Percentiles rank a stretch among this genome's conserved stretches.
These are phyloP conservation scores for Sugiyamaella sp. DNA, from an alignment of 1,139 yeast species.

Conservation along the genomic window DNA sequence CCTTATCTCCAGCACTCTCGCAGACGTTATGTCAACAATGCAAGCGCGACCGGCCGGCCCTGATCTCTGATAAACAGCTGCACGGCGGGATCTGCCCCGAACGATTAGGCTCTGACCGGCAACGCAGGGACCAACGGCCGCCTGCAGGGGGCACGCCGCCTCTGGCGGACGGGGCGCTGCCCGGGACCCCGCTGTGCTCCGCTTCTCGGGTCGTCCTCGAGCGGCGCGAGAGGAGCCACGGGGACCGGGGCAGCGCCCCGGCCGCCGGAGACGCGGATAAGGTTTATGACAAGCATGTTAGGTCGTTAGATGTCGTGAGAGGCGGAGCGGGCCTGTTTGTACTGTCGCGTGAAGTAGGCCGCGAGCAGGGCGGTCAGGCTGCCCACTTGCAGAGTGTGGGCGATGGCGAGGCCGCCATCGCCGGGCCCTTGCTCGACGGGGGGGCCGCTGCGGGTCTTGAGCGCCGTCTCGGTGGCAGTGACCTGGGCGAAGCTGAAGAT, in stretches of 20 bases:
- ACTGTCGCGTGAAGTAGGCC: conserved; percentile 36
- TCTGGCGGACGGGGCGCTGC: not conserved
- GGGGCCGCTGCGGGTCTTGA: conserved; percentile 12
- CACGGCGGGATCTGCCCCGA: not conserved
- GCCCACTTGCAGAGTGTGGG: conserved; percentile 44
- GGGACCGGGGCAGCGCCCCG: conserved; percentile 1
- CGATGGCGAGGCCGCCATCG: conserved; percentile 45
- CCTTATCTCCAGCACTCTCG: not conserved
- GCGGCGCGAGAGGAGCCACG: not conserved
- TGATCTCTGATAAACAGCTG: not conserved
- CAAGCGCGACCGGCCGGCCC: not conserved
- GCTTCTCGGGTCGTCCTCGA: too few species aligned
- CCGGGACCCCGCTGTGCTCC: conserved; percentile 1
- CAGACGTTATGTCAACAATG: not conserved
- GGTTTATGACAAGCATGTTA: not conserved
- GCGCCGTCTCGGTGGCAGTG: conserved; percentile 12
- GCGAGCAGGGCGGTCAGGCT: conserved; percentile 42
- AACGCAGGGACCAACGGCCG: not conserved
- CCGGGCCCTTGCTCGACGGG: conserved; percentile 28
- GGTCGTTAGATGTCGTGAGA: not conserved
- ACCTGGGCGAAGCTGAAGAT: conserved; percentile 39
- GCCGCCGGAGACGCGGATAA: not conserved
- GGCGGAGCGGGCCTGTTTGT: conserved; percentile 12
- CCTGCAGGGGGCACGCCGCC: not conserved
- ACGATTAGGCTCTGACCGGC: not conserved